Evolutionary conservation across 2,329 filamentous ascomycete species (phyloP), one percentile per base, ranked within the genome.

Genomic region (Microcyclosporella mali): DNA sequence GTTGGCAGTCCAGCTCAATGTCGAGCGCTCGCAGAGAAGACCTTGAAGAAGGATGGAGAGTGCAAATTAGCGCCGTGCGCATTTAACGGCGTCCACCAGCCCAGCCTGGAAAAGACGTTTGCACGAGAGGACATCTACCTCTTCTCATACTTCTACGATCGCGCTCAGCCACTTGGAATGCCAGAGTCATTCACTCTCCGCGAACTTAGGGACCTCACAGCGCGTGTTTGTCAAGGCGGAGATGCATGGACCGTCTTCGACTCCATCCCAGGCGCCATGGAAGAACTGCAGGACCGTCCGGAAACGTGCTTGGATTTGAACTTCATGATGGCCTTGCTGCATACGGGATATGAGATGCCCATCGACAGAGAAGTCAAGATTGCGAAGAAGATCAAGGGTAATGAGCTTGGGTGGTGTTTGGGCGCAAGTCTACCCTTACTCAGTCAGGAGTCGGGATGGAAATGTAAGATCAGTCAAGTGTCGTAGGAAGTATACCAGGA

Each of bases 131-230:
- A 95, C 58, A 80, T 97, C 30, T 98, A 90, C 70, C 88, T 97
- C 56, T 90, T 98, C 69, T 94, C 87, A 21, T 98, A 94, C 77
- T 98, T 98, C 70, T 95, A 85, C 70, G 92, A 98, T 72, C 89
- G 94, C 59, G 94, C 86, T 17, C 79, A 86, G 65, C 87, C 88
- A 3, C 79, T 98, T 9, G 94, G 94, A 54, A 97, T 98, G 88
- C 92, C 94, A n/a, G 88, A 95, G 55, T 89, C 85, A 4, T 98
- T 97, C 68, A 95, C 89, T 1, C 72, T 98, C 27, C 79, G 82
- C 37, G 92, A 98, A 71, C 77, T 98, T 60, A 84, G 89, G 59
- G 85, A 94, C 48, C 78, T 97, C 14, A 81, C 92, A 0, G 74
- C 81, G 52, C 84, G 83, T 31, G 94, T 98, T 9, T 98, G 92